Conservation (phyloP, 805 yeast genomes). For the Wickerhamomyces kurtzmanii region DNA sequence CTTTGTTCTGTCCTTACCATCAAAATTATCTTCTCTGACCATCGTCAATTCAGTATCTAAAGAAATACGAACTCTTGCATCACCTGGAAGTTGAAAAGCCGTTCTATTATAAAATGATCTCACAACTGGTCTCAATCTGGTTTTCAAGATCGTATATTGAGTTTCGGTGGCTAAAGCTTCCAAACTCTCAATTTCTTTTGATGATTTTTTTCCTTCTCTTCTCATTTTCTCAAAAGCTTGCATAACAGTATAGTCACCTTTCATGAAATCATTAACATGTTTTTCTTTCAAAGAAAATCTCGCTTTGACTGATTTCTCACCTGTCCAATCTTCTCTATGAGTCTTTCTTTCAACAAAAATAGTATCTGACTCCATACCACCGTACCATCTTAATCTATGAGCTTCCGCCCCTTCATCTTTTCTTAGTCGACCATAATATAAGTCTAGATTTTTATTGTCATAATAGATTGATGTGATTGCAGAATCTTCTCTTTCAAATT, state of each 20-base stretch:
- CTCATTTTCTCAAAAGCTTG: conserved; percentile 90
- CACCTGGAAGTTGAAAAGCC: conserved; percentile 98
- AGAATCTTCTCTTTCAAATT: conserved; percentile 87
- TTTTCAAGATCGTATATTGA: conserved; percentile 81
- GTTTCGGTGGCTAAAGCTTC: conserved; percentile 91
- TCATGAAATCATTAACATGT: conserved; percentile 74
- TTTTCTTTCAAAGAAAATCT: conserved; percentile 89
- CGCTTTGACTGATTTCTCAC: conserved; percentile 98
- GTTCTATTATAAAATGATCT: conserved; percentile 97
- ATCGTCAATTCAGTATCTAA: conserved; percentile 94
- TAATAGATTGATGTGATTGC: conserved; percentile 96
- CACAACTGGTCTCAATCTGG: conserved; percentile 84
- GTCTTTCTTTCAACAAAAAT: conserved; percentile 96
- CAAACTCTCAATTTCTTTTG: conserved; percentile 81
- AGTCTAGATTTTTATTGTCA: conserved; percentile 81
- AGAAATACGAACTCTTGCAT: conserved; percentile 97
- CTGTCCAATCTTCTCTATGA: conserved; percentile 99
- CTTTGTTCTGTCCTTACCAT: conserved; percentile 81
- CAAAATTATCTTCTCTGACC: conserved; percentile 97
- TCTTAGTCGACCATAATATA: conserved; percentile 88
- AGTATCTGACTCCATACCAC: conserved; percentile 90
- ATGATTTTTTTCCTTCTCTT: conserved; percentile 82
- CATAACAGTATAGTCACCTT: conserved; percentile 76
- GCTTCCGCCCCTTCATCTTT: conserved; percentile 99
- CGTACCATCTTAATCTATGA: conserved; percentile 96